Conservation (phyloP, 192 early-diverging fungal species). For the Backusella parvicylindrica region DNA sequence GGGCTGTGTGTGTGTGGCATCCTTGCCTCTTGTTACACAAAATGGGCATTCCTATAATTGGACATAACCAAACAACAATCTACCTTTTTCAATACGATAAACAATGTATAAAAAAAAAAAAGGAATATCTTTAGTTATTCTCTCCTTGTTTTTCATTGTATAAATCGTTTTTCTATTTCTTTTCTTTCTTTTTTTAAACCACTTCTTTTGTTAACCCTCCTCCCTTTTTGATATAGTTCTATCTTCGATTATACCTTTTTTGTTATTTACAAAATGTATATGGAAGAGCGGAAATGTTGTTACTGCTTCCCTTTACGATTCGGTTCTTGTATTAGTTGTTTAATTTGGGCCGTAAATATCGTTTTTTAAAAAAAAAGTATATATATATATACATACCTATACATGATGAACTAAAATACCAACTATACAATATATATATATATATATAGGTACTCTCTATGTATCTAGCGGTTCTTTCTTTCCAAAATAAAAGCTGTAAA, state of each 20-base stretch:
- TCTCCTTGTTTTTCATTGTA: background rate
- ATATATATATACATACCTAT: background rate
- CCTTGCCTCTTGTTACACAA: background rate
- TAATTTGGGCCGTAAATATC: background rate
- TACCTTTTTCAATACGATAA: slow-evolving; percentile 1
- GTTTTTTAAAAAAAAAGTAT: background rate
- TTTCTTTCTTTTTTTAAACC: background rate
- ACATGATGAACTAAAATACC: too few species aligned
- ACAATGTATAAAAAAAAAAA: background rate
- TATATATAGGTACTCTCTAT: slow-evolving; percentile 23
- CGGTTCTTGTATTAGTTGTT: background rate
- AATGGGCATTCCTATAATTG: background rate
- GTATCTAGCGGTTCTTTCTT: slow-evolving; percentile 32
- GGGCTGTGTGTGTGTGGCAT: background rate
- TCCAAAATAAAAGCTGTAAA: slow-evolving; percentile 31
- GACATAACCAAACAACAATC: background rate
- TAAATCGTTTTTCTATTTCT: background rate
- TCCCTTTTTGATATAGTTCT: background rate
- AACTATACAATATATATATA: too few species aligned
- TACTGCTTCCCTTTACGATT: background rate
- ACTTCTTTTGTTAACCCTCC: too few species aligned
- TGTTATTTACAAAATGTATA: background rate
- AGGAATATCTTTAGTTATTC: background rate
- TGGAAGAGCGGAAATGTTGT: background rate
- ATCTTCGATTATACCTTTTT: background rate